Evolutionary conservation across 2,329 filamentous ascomycete genomes (phyloP).

Genomic region (Sarocladium brachiariae): DNA sequence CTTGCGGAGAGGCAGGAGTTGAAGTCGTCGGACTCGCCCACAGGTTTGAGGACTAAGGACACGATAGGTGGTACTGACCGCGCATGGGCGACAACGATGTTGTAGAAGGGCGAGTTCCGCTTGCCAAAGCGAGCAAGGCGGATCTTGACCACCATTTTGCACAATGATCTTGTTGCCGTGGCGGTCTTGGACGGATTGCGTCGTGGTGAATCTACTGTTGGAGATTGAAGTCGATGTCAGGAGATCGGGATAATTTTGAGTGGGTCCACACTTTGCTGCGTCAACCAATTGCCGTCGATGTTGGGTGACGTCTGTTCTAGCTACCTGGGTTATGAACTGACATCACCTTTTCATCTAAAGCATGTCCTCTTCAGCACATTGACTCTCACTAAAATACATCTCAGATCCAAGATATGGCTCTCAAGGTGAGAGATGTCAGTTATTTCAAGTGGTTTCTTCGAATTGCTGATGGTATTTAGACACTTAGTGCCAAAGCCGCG

Average conservation of each 20-base stretch:
- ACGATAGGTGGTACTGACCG: constrained; percentile 49
- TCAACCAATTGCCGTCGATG: neutral
- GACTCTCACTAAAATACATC: too few species aligned
- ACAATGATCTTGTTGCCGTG: constrained; percentile 6
- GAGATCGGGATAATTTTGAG: constrained; percentile 56
- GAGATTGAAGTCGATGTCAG: constrained; percentile 10
- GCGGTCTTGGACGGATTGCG: constrained; percentile 13
- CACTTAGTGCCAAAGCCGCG: constrained; percentile 79
- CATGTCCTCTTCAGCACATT: too few species aligned
- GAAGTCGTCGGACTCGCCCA: too few species aligned
- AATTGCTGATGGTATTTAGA: constrained; percentile 42
- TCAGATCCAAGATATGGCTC: constrained; percentile 26
- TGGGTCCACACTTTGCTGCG: neutral
- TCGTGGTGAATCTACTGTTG: constrained; percentile 20
- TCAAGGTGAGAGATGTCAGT: constrained; percentile 21
- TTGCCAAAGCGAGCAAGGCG: constrained; percentile 90
- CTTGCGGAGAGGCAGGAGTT: too few species aligned
- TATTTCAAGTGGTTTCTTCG: neutral
- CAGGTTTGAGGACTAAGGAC: neutral
- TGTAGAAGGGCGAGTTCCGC: constrained; percentile 86
- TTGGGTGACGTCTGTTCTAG: neutral
- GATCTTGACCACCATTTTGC: constrained; percentile 82
- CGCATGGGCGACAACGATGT: constrained; percentile 92
- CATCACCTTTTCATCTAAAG: constrained; percentile 3
- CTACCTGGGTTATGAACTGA: too few species aligned